Conservation (phyloP, 306 rosid genomes). For the Betula pendula region DNA sequence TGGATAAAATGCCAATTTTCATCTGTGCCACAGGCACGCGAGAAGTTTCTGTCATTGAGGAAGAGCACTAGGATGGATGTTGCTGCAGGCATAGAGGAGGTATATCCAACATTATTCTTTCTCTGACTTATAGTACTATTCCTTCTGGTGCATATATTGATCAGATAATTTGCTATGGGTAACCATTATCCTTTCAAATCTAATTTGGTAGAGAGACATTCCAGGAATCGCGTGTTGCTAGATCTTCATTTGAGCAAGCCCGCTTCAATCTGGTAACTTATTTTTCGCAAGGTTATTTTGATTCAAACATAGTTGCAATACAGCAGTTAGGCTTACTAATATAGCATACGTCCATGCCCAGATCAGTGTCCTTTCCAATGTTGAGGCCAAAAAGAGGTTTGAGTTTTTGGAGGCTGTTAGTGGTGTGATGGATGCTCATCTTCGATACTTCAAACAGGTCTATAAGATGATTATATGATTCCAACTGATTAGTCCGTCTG, state of each 20-base stretch:
- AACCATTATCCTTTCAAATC: slow-evolving; percentile 47
- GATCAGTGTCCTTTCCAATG: slow-evolving; percentile 60
- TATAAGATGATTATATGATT: slow-evolving; percentile 18
- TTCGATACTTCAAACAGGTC: slow-evolving; percentile 84
- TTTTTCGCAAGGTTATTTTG: slow-evolving; percentile 22
- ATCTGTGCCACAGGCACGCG: slow-evolving; percentile 71
- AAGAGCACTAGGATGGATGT: slow-evolving; percentile 75
- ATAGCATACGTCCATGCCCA: slow-evolving; percentile 30
- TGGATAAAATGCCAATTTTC: slow-evolving; percentile 25
- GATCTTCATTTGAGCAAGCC: slow-evolving; percentile 72
- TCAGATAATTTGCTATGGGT: slow-evolving; percentile 38
- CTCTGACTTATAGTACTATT: slow-evolving; percentile 9
- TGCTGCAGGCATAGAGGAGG: slow-evolving; percentile 68
- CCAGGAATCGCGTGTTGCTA: slow-evolving; percentile 75
- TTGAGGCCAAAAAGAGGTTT: slow-evolving; percentile 69
- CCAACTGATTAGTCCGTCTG: slow-evolving; percentile 1
- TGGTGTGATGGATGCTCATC: slow-evolving; percentile 84
- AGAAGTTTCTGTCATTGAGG: slow-evolving; percentile 68
- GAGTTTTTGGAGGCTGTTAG: slow-evolving; percentile 73
- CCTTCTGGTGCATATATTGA: slow-evolving; percentile 15
- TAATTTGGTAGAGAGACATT: slow-evolving; percentile 66
- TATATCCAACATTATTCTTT: slow-evolving; percentile 31
- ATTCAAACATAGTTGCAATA: slow-evolving; percentile 20
- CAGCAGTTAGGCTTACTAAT: slow-evolving; percentile 29
- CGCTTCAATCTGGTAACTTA: slow-evolving; percentile 80